Evolutionary conservation across 179 eudicot genomes (phyloP), one percentile per base, ranked within the genome.

Genomic region (Carnegiea gigantea): DNA sequence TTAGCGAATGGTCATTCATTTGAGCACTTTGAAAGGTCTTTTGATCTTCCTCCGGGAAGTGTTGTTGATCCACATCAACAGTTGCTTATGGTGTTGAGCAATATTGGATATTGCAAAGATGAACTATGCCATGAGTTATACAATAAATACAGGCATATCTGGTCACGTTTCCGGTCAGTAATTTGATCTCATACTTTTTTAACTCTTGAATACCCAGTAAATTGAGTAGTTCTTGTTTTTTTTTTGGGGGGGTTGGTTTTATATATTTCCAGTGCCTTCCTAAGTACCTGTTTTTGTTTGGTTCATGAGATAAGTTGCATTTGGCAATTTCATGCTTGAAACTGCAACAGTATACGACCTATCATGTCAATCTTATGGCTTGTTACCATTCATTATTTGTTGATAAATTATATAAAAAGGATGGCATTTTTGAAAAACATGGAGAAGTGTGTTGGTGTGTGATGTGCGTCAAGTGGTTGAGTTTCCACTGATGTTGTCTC

Each of bases 51-150:
- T 53, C 95, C 92, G 13, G 99, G 93, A 86, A 92, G 94, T 79
- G 80, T 95, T 60, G 59, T 76, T 83, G 90, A 91, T 89, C 93
- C 93, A 1, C 92, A 94, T 85, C 93, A 90, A 84, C 90, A 83
- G 84, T 88, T 94, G 84, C 87, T 95, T 83, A 95, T 94, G 97
- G 98, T 95, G 67, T 90, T 95, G 89, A 95, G 99, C 84, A 95
- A 95, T 85, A 90, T 94, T 74, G 99, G 99, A 70, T 94, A 90
- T 86, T 94, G 99, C 88, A 94, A 92, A 88, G 99, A 95, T 80
- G 97, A 95, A 83, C 91, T 95, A 76, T 90, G 95, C 85, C 86
- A 76, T 85, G 97, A 94, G 73, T 80, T 94, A 80, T 91, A 94
- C 88, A 83, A 87, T 84, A 94, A 92, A 80, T 95, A 90, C 90